phyloP scores from a whole-genome alignment of 2,329 filamentous ascomycete species.

The Diaporthe citrichinensis region DNA sequence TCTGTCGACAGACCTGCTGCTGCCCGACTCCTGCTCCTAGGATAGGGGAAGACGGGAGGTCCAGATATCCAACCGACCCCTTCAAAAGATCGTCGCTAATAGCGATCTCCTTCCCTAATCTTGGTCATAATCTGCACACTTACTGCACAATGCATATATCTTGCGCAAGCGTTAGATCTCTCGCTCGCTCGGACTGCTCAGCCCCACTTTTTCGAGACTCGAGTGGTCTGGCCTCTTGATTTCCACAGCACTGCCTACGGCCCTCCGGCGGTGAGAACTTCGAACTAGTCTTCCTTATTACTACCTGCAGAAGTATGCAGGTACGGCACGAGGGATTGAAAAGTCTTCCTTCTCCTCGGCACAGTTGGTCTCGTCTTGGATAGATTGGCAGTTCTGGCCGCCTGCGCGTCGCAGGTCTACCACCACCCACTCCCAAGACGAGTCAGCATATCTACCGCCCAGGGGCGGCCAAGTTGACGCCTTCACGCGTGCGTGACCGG shows the following conservation, averaged over 20 bases:
- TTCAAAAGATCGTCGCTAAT: neutral
- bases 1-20: neutral
- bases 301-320: neutral
- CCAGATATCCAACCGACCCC: neutral
- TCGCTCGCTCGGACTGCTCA: neutral
- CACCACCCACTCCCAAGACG: too few relatives aligned
- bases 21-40: neutral
- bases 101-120: neutral
- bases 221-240: neutral
- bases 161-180: neutral
- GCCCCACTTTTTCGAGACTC: neutral
- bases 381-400: too few relatives aligned
- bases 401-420: neutral
- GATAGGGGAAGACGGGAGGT: neutral
- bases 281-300: neutral
- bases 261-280: slow-evolving; percentile 17
- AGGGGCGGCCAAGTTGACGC: neutral
- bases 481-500: neutral
- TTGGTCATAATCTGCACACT: neutral
- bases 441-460: neutral
- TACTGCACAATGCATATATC: neutral
- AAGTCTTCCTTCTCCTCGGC: neutral
- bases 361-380: neutral
- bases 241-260: slow-evolving; percentile 3
- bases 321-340: neutral